Evolutionary conservation across 2,329 filamentous ascomycete genomes (phyloP).

Genomic region (Sclerotinia subarctica): DNA sequence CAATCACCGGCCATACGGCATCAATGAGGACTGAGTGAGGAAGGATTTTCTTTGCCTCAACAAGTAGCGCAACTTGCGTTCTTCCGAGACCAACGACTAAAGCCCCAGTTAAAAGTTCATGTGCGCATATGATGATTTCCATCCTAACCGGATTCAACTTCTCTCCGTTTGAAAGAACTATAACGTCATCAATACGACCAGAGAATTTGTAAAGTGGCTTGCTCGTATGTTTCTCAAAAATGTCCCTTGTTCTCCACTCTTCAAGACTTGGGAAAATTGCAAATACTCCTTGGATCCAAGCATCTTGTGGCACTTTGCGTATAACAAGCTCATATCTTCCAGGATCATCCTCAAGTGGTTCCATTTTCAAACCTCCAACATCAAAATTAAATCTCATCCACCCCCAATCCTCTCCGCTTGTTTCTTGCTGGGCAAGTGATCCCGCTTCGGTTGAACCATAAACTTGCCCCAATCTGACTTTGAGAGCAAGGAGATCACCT

Average conservation of each 20-base stretch:
- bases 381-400: neutral
- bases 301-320: neutral
- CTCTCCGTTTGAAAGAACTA: constrained; percentile 45
- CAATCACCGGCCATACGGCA: too few relatives aligned
- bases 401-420: neutral
- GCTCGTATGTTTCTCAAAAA: constrained; percentile 41
- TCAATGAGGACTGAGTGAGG: too few relatives aligned
- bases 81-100: neutral
- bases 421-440: neutral
- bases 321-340: constrained; percentile 33
- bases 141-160: constrained; percentile 44
- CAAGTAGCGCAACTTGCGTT: neutral
- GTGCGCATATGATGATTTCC: neutral
- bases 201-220: constrained; percentile 40
- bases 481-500: neutral
- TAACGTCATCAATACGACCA: constrained; percentile 42
- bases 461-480: neutral
- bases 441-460: neutral
- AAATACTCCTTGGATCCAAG: constrained; percentile 35
- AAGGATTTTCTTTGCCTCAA: neutral
- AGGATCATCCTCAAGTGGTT: neutral
- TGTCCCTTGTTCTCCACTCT: constrained; percentile 36
- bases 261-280: constrained; percentile 24
- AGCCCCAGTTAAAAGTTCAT: neutral
- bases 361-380: neutral